These are phyloP conservation scores for Cicer cuneatum DNA, from an alignment of 306 rosid genomes.

Conservation along the genomic window DNA sequence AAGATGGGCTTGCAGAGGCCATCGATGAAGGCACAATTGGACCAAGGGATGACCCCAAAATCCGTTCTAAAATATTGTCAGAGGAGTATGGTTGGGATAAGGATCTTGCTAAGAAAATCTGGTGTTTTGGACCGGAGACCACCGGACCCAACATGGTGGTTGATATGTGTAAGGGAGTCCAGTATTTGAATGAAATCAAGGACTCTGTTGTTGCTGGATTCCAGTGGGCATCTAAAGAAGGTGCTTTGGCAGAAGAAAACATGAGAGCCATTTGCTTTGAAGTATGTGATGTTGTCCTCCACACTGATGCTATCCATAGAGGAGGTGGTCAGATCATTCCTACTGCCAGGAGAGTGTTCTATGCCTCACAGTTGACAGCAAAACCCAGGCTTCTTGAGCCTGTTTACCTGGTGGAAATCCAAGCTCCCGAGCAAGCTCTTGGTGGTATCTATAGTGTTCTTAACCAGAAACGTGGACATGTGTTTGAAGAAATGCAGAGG, in stretches of 20 bases:
- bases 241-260: conserved; percentile 79
- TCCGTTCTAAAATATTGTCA: conserved; percentile 64
- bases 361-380: conserved; percentile 75
- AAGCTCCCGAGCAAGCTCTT: conserved; percentile 83
- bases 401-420: conserved; percentile 80
- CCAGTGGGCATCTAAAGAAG: conserved; percentile 92
- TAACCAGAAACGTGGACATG: conserved; percentile 81
- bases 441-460: conserved; percentile 89
- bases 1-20: conserved; percentile 78
- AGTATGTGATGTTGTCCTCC: conserved; percentile 80
- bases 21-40: conserved; percentile 83
- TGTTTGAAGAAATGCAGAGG: conserved; percentile 79
- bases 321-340: conserved; percentile 91
- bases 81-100: conserved; percentile 84
- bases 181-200: conserved; percentile 81
- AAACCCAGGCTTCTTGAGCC: conserved; percentile 91
- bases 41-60: conserved; percentile 83
- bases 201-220: conserved; percentile 84
- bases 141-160: conserved; percentile 90
- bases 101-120: conserved; percentile 87
- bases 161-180: conserved; percentile 90
- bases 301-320: conserved; percentile 83
- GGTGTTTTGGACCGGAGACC: conserved; percentile 93
- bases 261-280: conserved; percentile 84
- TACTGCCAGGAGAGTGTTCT: conserved; percentile 79